Evolutionary conservation across 257 asterid species (phyloP).

Genomic region (Knoxia roxburghii): DNA sequence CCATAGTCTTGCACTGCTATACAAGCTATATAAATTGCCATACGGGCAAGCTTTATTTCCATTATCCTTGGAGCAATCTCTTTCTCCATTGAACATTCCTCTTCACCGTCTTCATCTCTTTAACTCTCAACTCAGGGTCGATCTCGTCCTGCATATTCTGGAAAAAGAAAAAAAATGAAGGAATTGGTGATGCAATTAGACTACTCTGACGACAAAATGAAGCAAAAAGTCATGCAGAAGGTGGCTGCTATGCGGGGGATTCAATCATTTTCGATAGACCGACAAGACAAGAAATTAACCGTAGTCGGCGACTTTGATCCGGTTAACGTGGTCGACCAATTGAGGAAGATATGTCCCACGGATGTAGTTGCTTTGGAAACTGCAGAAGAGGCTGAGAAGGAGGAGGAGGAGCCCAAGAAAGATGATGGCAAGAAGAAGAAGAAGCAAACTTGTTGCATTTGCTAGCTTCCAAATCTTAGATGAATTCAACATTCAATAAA

Average conservation of each 20-base stretch:
- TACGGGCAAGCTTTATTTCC: too few species aligned
- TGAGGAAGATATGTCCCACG: conserved; percentile 56
- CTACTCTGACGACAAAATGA: conserved; percentile 43
- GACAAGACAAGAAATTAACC: conserved; percentile 54
- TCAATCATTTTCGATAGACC: conserved; percentile 52
- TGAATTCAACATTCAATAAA: too few species aligned
- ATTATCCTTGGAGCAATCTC: conserved; percentile 1
- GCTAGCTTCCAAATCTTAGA: conserved; percentile 14
- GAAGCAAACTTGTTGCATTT: conserved; percentile 32
- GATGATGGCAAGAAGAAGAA: conserved; percentile 35
- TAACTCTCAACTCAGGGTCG: too few species aligned
- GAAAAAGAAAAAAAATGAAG: conserved; percentile 21
- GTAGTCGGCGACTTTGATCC: conserved; percentile 61
- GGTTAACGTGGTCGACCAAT: conserved; percentile 40
- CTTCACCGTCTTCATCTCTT: not conserved
- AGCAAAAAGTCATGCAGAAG: conserved; percentile 49
- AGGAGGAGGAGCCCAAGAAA: conserved; percentile 49
- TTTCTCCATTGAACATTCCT: not conserved
- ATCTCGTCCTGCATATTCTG: too few species aligned
- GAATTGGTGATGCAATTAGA: conserved; percentile 50
- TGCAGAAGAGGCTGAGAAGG: conserved; percentile 70
- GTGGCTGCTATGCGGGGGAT: conserved; percentile 55
- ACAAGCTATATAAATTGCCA: too few species aligned
- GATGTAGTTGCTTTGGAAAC: conserved; percentile 67
- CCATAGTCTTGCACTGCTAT: too few species aligned